Conservation (phyloP, 2,329 filamentous ascomycete genomes). For the Claviceps sp. region DNA sequence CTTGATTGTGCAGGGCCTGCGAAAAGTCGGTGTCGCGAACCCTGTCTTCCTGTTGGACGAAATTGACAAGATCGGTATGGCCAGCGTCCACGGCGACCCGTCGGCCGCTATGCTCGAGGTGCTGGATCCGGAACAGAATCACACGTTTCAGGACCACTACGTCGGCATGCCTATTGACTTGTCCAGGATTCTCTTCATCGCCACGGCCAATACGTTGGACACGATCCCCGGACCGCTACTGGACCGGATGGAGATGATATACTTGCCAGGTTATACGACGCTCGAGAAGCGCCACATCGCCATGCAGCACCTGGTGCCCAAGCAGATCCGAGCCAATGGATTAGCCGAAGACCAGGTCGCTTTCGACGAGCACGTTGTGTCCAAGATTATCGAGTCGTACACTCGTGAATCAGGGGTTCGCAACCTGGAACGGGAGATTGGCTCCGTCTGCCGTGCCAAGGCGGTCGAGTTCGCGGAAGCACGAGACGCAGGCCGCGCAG, state of each 20-base stretch:
- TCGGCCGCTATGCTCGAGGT: conserved; percentile 97
- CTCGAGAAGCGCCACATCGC: conserved; percentile 96
- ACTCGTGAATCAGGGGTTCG: conserved; percentile 93
- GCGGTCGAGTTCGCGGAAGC: conserved; percentile 91
- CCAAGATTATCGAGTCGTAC: conserved; percentile 92
- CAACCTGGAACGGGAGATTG: conserved; percentile 90
- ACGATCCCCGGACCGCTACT: conserved; percentile 89
- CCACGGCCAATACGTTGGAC: conserved; percentile 87
- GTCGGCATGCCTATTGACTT: conserved; percentile 91
- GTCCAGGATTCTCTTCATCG: conserved; percentile 94
- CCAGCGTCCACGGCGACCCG: conserved; percentile 89
- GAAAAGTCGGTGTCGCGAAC: conserved; percentile 91
- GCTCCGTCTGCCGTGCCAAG: conserved; percentile 85
- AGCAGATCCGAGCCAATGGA: conserved; percentile 86
- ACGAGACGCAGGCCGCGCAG: conserved; percentile 56
- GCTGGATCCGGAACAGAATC: conserved; percentile 91
- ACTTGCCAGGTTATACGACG: conserved; percentile 88
- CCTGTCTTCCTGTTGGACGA: conserved; percentile 93
- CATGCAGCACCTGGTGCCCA: conserved; percentile 83
- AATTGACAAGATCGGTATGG: conserved; percentile 89
- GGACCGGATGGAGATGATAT: conserved; percentile 94
- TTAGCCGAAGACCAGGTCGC: conserved; percentile 61
- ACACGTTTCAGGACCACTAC: conserved; percentile 91
- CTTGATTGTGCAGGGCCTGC: conserved; percentile 80
- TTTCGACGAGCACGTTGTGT: conserved; percentile 72